Conservation (phyloP, 768 basidiomycete species). For the Pulveroboletus sp. region DNA sequence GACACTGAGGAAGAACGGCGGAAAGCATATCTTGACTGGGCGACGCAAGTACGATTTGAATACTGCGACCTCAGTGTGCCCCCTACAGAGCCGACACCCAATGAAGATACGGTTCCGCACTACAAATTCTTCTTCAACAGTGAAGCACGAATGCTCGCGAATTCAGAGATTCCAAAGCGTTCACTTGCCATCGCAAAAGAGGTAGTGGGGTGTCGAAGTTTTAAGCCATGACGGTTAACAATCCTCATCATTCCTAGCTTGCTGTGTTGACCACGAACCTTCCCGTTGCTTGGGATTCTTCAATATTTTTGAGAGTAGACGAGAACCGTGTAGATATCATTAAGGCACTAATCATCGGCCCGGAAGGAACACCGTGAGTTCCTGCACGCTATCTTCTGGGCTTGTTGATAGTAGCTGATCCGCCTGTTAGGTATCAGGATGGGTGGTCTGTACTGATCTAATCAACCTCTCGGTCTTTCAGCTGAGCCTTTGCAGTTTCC, state of each 20-base stretch:
- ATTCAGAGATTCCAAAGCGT: conserved; percentile 84
- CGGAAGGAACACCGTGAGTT: conserved; percentile 87
- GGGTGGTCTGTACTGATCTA: conserved; percentile 60
- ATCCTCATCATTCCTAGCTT: conserved; percentile 46
- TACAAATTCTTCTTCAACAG: conserved; percentile 81
- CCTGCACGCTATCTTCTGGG: neutral
- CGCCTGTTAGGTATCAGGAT: conserved; percentile 66
- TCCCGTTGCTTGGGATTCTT: conserved; percentile 93
- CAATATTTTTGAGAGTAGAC: conserved; percentile 89
- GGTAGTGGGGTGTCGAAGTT: conserved; percentile 36
- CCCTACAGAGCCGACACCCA: conserved; percentile 24
- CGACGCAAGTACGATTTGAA: conserved; percentile 74
- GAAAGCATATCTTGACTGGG: conserved; percentile 82
- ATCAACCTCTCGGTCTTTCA: neutral
- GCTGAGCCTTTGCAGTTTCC: conserved; percentile 37
- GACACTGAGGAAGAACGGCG: conserved; percentile 61
- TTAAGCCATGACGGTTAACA: neutral
- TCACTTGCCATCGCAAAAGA: conserved; percentile 95
- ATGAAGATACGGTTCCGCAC: conserved; percentile 55
- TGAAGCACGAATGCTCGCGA: conserved; percentile 79
- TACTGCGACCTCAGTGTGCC: conserved; percentile 81
- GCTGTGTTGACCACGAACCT: conserved; percentile 91
- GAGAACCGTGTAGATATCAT: conserved; percentile 89
- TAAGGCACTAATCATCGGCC: conserved; percentile 88
- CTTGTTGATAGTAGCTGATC: conserved; percentile 2